A percentile compares a stretch with the other conserved stretches of the same genome.
These are phyloP conservation scores for Penicillium sp. DNA, from an alignment of 2,329 filamentous ascomycete genomes.

Conservation along the genomic window DNA sequence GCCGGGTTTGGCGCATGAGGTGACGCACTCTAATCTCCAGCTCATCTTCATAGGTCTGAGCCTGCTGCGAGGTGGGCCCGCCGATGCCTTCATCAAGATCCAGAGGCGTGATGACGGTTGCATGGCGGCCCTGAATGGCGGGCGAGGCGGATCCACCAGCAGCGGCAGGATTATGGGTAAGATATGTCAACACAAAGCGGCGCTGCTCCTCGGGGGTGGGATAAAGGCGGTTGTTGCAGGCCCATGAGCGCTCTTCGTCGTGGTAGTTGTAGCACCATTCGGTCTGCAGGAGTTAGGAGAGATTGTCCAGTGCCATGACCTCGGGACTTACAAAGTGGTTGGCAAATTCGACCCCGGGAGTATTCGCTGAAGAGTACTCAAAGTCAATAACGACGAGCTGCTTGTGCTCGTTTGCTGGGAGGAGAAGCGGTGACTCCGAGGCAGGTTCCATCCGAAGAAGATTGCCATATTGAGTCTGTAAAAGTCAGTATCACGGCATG, in stretches of 20 bases:
- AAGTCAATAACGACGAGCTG: conserved; percentile 97
- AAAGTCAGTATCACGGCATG: conserved; percentile 13
- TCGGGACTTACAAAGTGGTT: conserved; percentile 73
- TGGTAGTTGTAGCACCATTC: conserved; percentile 99
- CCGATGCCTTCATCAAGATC: conserved; percentile 69
- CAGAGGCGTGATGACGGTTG: conserved; percentile 57
- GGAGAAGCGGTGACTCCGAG: conserved; percentile 73
- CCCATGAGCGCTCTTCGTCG: conserved; percentile 59
- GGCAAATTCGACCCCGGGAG: conserved; percentile 81
- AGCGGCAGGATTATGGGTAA: conserved; percentile 66
- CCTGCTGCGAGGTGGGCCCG: conserved; percentile 54
- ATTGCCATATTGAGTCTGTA: conserved; percentile 93
- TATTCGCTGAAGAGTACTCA: conserved; percentile 89
- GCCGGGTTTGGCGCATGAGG: conserved; percentile 69
- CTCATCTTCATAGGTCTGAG: conserved; percentile 58
- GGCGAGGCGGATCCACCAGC: conserved; percentile 24
- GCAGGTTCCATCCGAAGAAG: conserved; percentile 72
- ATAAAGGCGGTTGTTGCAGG: conserved; percentile 65
- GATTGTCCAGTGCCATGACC: neutral
- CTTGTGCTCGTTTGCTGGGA: conserved; percentile 90
- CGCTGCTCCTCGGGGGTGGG: conserved; percentile 75
- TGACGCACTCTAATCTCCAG: conserved; percentile 63
- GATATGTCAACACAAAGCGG: conserved; percentile 79
- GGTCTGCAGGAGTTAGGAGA: conserved; percentile 44
- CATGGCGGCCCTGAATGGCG: conserved; percentile 49